phyloP scores from a whole-genome alignment of 148 eudicot genomes.

The Camellia sinensis region DNA sequence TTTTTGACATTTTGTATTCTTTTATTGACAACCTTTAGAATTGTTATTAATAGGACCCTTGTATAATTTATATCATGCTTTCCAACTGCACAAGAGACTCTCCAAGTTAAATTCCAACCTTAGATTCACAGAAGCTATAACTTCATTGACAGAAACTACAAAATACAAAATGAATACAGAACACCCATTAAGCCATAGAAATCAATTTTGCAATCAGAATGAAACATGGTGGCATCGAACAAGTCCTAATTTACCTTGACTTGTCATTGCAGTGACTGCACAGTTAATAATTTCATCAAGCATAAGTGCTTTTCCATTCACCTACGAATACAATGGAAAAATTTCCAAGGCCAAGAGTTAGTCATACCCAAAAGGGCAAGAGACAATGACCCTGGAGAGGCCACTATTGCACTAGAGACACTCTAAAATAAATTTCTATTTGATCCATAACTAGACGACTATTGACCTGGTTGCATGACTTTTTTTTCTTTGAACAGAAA shows the following conservation, averaged over 20 bases:
- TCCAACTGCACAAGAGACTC: too few relatives aligned
- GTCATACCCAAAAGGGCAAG: not conserved
- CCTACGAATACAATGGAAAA: constrained; percentile 29
- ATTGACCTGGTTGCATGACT: too few relatives aligned
- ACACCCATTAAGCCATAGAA: not conserved
- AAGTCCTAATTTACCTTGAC: constrained; percentile 65
- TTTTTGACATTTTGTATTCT: not conserved
- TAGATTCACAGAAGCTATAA: too few relatives aligned
- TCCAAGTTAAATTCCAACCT: too few relatives aligned
- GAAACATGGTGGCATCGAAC: not conserved
- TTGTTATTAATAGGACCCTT: too few relatives aligned
- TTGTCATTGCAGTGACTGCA: constrained; percentile 87
- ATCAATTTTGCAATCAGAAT: not conserved
- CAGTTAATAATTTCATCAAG: constrained; percentile 94
- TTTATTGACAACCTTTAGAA: too few relatives aligned
- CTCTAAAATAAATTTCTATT: too few relatives aligned
- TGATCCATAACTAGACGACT: too few relatives aligned
- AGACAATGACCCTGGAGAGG: too few relatives aligned
- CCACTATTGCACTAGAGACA: too few relatives aligned
- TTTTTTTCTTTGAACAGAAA: too few relatives aligned
- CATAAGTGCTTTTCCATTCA: constrained; percentile 96
- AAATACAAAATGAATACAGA: not conserved
- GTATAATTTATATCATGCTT: too few relatives aligned
- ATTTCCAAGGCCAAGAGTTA: not conserved
- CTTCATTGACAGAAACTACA: constrained; percentile 15